Conservation (phyloP, 2,329 filamentous ascomycete genomes). For the Colletotrichum tanaceti region DNA sequence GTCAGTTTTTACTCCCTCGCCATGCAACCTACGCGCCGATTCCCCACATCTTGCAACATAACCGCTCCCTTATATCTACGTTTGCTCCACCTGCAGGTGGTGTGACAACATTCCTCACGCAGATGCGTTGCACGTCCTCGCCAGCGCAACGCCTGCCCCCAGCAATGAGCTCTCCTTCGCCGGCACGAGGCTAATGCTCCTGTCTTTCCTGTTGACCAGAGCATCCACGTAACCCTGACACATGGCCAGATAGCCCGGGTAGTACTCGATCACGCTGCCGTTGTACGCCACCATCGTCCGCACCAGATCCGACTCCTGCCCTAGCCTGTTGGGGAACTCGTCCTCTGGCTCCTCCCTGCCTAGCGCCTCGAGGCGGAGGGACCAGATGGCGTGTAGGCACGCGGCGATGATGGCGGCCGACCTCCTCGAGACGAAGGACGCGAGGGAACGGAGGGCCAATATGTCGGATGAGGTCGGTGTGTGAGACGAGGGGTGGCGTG, state of each 20-base stretch:
- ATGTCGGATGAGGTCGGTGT: conserved; percentile 61
- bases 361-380: conserved; percentile 63
- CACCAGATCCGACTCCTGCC: conserved; percentile 60
- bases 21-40: conserved; percentile 6
- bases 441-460: conserved; percentile 62
- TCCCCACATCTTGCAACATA: neutral
- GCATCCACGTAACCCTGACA: conserved; percentile 74
- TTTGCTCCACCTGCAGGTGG: too few species aligned
- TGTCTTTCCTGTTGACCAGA: conserved; percentile 57
- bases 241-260: conserved; percentile 72
- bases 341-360: conserved; percentile 49
- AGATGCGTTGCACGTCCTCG: conserved; percentile 44
- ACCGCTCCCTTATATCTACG: neutral
- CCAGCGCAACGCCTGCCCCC: conserved; percentile 78
- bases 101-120: neutral
- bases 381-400: conserved; percentile 69
- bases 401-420: conserved; percentile 70
- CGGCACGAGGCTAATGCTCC: conserved; percentile 71
- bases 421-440: conserved; percentile 66
- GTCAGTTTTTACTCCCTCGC: conserved; percentile 7
- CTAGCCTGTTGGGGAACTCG: conserved; percentile 52
- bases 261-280: conserved; percentile 82
- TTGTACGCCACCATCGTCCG: conserved; percentile 78
- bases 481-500: conserved; percentile 60
- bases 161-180: conserved; percentile 80